Evolutionary conservation across 129 eudicot species (phyloP).

Genomic region (Centaurea solstitialis): DNA sequence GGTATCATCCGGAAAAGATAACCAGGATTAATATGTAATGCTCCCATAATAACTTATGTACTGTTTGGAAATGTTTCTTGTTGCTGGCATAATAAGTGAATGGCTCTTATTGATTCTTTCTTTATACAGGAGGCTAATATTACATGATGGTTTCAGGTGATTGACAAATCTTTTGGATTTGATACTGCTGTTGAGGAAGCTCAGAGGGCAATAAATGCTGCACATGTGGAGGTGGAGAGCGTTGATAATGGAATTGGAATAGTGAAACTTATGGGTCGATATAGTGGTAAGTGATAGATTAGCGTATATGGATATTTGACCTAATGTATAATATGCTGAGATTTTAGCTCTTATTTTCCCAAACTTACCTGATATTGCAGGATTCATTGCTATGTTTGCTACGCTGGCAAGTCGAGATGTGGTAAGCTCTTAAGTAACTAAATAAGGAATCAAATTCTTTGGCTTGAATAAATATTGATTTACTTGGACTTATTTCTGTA

Average conservation of each 20-base stretch:
- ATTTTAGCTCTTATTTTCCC: constrained; percentile 11
- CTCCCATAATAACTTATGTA: neutral
- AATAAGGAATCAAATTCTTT: neutral
- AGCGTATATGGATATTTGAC: neutral
- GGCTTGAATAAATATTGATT: constrained; percentile 6
- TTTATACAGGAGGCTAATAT: neutral
- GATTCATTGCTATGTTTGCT: constrained; percentile 86
- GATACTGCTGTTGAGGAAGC: constrained; percentile 99
- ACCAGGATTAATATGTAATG: neutral
- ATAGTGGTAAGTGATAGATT: constrained; percentile 56
- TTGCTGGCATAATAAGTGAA: neutral
- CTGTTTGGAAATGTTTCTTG: neutral
- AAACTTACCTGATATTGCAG: constrained; percentile 32
- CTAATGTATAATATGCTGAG: neutral
- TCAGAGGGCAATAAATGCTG: constrained; percentile 98
- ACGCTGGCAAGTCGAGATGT: constrained; percentile 87
- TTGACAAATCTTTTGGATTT: constrained; percentile 95
- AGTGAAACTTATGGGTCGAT: constrained; percentile 93
- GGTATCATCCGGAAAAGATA: neutral
- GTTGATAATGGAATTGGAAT: constrained; percentile 89
- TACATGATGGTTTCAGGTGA: constrained; percentile 48
- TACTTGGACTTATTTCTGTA: constrained; percentile 5
- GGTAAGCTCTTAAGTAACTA: constrained; percentile 48
- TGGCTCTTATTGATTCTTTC: neutral
- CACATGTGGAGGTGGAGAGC: constrained; percentile 96